Evolutionary conservation across 2,329 filamentous ascomycete species (phyloP).

Genomic region (Exophiala phaeomuriformis): DNA sequence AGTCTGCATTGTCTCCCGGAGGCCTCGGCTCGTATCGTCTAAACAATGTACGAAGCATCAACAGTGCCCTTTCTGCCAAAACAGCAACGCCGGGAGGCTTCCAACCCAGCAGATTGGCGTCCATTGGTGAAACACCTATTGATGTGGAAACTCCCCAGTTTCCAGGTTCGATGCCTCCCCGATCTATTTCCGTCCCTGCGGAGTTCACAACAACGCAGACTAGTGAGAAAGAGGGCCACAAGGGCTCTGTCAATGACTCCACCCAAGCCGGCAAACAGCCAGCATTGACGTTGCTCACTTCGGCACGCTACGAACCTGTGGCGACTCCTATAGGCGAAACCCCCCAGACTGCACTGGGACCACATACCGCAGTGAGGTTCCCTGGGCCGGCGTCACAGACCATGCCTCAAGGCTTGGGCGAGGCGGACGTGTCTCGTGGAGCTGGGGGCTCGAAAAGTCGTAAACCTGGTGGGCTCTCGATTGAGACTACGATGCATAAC

Average conservation of each 20-base stretch:
- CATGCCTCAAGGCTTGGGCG: slow-evolving; percentile 30
- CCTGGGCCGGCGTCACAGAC: slow-evolving; percentile 6
- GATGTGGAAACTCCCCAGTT: slow-evolving; percentile 40
- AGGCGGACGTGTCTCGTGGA: slow-evolving; percentile 53
- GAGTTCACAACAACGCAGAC: slow-evolving; percentile 11
- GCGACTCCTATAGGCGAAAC: slow-evolving; percentile 37
- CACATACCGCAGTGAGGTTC: slow-evolving; percentile 58
- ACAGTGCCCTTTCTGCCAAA: slow-evolving; percentile 61
- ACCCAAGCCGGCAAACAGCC: slow-evolving; percentile 31
- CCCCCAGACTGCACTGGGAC: slow-evolving; percentile 56
- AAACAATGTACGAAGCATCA: slow-evolving; percentile 58
- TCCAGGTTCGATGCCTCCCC: slow-evolving; percentile 33
- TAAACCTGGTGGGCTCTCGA: slow-evolving; percentile 67
- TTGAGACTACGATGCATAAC: slow-evolving; percentile 51
- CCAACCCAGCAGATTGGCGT: slow-evolving; percentile 55
- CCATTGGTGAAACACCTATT: slow-evolving; percentile 63
- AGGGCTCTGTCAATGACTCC: slow-evolving; percentile 33
- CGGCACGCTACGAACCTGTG: slow-evolving; percentile 40
- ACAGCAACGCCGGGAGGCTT: slow-evolving; percentile 56
- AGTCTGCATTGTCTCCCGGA: slow-evolving; percentile 59
- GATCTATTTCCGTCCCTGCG: slow-evolving; percentile 30
- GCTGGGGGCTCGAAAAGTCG: slow-evolving; percentile 61
- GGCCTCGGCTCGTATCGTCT: slow-evolving; percentile 52
- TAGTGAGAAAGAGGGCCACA: slow-evolving; percentile 27
- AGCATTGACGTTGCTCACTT: slow-evolving; percentile 36